Conservation (phyloP, 179 eudicot genomes). For the Vitellaria paradoxa region DNA sequence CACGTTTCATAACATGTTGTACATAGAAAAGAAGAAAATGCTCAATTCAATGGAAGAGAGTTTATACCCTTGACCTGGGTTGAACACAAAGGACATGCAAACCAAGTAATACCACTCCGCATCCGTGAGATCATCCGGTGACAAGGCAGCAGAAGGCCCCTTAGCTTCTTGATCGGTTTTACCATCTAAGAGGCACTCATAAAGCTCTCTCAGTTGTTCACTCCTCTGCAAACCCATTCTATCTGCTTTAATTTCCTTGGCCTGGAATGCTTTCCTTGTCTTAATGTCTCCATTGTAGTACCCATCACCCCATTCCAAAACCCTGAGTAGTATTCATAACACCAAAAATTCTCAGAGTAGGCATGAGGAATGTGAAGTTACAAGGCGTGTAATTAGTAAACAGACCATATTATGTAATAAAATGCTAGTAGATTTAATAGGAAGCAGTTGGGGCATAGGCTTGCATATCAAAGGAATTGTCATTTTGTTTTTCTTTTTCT, state of each 20-base stretch:
- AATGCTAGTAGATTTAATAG: too few relatives aligned
- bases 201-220: constrained; percentile 76
- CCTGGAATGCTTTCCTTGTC: constrained; percentile 50
- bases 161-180: constrained; percentile 43
- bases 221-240: constrained; percentile 65
- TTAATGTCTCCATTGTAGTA: constrained; percentile 83
- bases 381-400: not conserved
- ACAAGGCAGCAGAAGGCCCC: constrained; percentile 50
- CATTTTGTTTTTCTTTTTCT: too few relatives aligned
- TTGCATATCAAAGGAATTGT: not conserved
- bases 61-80: constrained; percentile 63
- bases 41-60: not conserved
- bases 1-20: not conserved
- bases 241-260: constrained; percentile 43
- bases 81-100: constrained; percentile 83
- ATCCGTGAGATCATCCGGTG: constrained; percentile 75
- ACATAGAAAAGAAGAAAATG: constrained; percentile 3
- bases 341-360: not conserved
- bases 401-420: not conserved
- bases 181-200: constrained; percentile 48
- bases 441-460: too few relatives aligned
- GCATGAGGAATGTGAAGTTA: constrained; percentile 3
- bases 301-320: constrained; percentile 80
- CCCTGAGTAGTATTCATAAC: constrained; percentile 32
- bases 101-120: constrained; percentile 92